Evolutionary conservation across 495 filamentous ascomycete species (phyloP).

Genomic region (Venustampulla echinocandica): DNA sequence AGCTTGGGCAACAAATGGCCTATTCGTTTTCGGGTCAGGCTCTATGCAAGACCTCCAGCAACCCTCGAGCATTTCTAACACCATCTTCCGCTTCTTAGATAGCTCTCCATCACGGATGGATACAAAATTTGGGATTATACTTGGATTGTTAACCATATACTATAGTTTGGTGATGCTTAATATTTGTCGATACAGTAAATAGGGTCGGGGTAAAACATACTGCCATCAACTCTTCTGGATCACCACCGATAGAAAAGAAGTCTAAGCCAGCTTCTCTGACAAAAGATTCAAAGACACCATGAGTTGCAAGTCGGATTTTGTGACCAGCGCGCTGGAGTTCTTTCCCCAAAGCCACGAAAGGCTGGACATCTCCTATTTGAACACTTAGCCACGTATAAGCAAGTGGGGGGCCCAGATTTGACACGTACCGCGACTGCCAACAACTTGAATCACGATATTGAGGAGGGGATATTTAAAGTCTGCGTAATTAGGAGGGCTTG

Average conservation of each 20-base stretch:
- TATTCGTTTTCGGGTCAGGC: slow-evolving; percentile 33
- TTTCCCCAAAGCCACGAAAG: slow-evolving; percentile 58
- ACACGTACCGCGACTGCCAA: slow-evolving; percentile 52
- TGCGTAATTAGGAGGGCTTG: not conserved
- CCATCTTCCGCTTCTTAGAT: slow-evolving; percentile 33
- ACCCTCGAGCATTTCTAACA: slow-evolving; percentile 51
- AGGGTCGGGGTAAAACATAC: not conserved
- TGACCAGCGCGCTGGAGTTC: slow-evolving; percentile 53
- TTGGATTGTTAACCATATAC: slow-evolving; percentile 46
- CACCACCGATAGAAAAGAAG: slow-evolving; percentile 55
- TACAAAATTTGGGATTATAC: slow-evolving; percentile 38
- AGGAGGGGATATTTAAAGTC: slow-evolving; percentile 24
- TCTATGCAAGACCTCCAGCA: slow-evolving; percentile 57
- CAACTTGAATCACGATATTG: slow-evolving; percentile 71
- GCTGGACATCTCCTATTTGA: slow-evolving; percentile 49
- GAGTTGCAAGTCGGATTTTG: slow-evolving; percentile 67
- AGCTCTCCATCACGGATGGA: slow-evolving; percentile 38
- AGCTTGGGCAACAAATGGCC: slow-evolving; percentile 55
- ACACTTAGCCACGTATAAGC: not conserved
- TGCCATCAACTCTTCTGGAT: slow-evolving; percentile 3
- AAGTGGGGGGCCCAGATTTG: not conserved
- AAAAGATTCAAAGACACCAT: slow-evolving; percentile 58
- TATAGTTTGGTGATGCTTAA: not conserved
- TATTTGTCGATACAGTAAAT: not conserved
- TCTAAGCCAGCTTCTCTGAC: slow-evolving; percentile 58